Evolutionary conservation across 495 filamentous ascomycete genomes (phyloP), one percentile per base, ranked within the genome.

Genomic region (Rhypophila decipiens): DNA sequence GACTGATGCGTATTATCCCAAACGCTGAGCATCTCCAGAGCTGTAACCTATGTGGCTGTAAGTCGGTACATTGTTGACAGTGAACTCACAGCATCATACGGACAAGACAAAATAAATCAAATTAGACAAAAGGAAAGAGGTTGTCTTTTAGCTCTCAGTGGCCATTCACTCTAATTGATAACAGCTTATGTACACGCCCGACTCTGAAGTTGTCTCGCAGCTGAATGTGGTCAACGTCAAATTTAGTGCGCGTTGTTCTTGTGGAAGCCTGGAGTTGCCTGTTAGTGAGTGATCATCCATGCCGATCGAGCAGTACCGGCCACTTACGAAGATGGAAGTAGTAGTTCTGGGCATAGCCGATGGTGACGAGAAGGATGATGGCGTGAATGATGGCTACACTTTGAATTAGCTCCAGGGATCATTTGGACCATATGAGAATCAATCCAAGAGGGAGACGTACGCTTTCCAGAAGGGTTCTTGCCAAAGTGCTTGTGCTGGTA

Each of bases 261-360:
- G 85, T 96, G 90, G 78, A 96, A 89, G 53, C 91, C 91, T 97
- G 56, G 33, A 50, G 10, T 4, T 11, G n/a, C n/a, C 5, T 7
- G 36, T 53, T 36, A 47, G 54, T 22, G 29, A 22, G 12, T 42
- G 12, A 3, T 5, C 15, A 21, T 10, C 12, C n/a, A n/a, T n/a
- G n/a, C 8, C 12, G 21, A 5, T 1, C 8, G 21, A 29, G 29
- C 21, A 9, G 19, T 49, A n/a, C 10, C 5, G 11, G 22, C 2
- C 47, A 78, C 88, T 66, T 83, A 98, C 93, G 89, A 55, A 97
- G 80, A 72, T 99, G 94, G 86, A 94, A 97, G 79, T 98, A 97
- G 83, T 98, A 98, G 70, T 93, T 86, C 73, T 96, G 86, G 53
- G 85, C 85, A 73, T 99, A 99, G 55, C 90, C 90, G 50, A 96